These are phyloP conservation scores for Lepidium campestre DNA, from an alignment of 441 rosid species.

Conservation along the genomic window DNA sequence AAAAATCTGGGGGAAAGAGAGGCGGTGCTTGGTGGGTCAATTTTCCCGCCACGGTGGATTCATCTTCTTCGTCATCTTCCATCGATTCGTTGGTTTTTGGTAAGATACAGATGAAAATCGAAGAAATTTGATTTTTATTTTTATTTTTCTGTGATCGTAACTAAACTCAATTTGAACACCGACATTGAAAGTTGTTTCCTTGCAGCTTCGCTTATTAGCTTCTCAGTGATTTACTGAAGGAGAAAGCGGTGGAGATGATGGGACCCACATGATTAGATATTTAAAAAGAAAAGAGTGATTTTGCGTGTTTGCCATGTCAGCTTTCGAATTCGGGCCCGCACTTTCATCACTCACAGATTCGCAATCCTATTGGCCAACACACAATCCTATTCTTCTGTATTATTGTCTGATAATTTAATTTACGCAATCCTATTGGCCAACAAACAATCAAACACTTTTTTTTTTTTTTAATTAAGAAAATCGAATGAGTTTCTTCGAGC, in stretches of 20 bases:
- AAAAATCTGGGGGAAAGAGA: conserved; percentile 37
- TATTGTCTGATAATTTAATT: not conserved
- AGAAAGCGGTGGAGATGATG: not conserved
- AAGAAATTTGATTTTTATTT: not conserved
- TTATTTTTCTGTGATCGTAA: not conserved
- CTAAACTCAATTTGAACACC: not conserved
- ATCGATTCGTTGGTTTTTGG: conserved; percentile 1
- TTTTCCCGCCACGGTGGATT: conserved; percentile 16
- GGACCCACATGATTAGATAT: conserved; percentile 21
- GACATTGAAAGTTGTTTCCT: conserved; percentile 17
- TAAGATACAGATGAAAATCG: conserved; percentile 11
- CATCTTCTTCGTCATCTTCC: conserved; percentile 8
- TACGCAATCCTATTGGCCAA: conserved; percentile 14
- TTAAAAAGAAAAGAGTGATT: not conserved
- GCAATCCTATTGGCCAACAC: conserved; percentile 11
- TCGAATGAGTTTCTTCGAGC: not conserved
- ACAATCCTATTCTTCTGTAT: too few relatives aligned
- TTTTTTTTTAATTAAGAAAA: not conserved
- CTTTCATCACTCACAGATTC: not conserved
- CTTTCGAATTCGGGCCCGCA: conserved; percentile 3
- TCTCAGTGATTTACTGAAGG: not conserved
- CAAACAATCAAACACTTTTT: not conserved
- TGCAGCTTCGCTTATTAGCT: not conserved
- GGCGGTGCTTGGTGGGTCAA: conserved; percentile 46
- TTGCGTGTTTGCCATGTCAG: conserved; percentile 25